Conservation (phyloP, 2,329 filamentous ascomycete genomes). For the Trichoderma sp. region DNA sequence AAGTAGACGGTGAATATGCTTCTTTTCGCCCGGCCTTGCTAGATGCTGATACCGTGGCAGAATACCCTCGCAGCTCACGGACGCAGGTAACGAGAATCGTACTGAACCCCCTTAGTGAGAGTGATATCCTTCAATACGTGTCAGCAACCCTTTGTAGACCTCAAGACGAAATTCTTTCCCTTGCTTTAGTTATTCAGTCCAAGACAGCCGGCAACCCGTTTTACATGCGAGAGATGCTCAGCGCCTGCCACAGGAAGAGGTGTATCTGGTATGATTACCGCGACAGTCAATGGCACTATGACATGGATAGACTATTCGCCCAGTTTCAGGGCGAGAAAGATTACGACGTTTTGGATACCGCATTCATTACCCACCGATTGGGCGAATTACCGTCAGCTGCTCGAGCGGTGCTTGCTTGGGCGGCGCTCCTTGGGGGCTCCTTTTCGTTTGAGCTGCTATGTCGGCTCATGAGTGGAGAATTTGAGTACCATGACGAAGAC, state of each 20-base stretch:
- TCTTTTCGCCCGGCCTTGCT: not conserved
- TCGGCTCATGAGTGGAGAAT: slow-evolving; percentile 74
- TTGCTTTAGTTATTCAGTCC: slow-evolving; percentile 84
- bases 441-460: slow-evolving; percentile 85
- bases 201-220: slow-evolving; percentile 89
- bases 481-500: slow-evolving; percentile 53
- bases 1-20: slow-evolving; percentile 49
- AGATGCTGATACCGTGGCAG: slow-evolving; percentile 35
- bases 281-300: slow-evolving; percentile 78
- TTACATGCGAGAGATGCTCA: slow-evolving; percentile 88
- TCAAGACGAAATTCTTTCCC: slow-evolving; percentile 69
- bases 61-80: slow-evolving; percentile 47
- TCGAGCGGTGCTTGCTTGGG: slow-evolving; percentile 84
- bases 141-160: slow-evolving; percentile 75
- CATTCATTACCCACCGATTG: slow-evolving; percentile 78
- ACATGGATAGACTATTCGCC: slow-evolving; percentile 81
- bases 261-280: slow-evolving; percentile 92
- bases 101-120: slow-evolving; percentile 73
- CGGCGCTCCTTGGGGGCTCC: slow-evolving; percentile 74
- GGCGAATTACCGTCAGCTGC: slow-evolving; percentile 73
- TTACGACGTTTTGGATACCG: slow-evolving; percentile 76
- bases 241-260: slow-evolving; percentile 79
- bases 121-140: slow-evolving; percentile 81
- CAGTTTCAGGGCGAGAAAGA: slow-evolving; percentile 79
- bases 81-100: slow-evolving; percentile 68